Conservation (phyloP, 768 basidiomycete species). For the Suillus americanus region DNA sequence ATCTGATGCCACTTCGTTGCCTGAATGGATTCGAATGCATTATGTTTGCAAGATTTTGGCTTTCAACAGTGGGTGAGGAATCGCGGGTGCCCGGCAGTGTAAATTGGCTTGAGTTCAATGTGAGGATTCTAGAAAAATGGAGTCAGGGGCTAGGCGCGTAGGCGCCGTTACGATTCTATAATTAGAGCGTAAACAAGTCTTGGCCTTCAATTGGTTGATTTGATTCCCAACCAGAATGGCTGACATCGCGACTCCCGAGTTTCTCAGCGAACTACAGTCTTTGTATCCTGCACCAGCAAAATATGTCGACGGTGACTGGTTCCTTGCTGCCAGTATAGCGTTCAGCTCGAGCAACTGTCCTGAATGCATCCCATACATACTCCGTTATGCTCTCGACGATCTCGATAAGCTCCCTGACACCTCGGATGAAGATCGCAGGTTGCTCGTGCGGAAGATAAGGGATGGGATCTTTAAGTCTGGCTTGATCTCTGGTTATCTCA, state of each 20-base stretch:
- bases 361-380: conserved; percentile 56
- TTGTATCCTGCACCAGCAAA: conserved; percentile 38
- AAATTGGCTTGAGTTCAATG: no score
- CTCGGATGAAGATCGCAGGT: conserved; percentile 34
- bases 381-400: conserved; percentile 48
- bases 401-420: conserved; percentile 31
- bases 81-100: no score
- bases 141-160: not conserved
- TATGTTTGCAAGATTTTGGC: no score
- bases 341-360: conserved; percentile 60
- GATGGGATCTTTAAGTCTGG: conserved; percentile 66
- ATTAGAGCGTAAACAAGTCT: not conserved
- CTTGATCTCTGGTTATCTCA: conserved; percentile 55
- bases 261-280: conserved; percentile 44
- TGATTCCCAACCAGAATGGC: conserved; percentile 17
- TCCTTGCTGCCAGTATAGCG: conserved; percentile 53
- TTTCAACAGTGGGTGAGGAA: no score
- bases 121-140: no score
- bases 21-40: no score
- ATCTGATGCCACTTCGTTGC: no score
- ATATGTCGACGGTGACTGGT: conserved; percentile 52
- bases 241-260: conserved; percentile 38
- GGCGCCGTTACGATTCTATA: not conserved
- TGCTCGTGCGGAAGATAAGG: conserved; percentile 54
- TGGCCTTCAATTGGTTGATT: not conserved